Evolutionary conservation across 1,284 basidiomycete species (phyloP).

Genomic region (Calocybe gambosa): DNA sequence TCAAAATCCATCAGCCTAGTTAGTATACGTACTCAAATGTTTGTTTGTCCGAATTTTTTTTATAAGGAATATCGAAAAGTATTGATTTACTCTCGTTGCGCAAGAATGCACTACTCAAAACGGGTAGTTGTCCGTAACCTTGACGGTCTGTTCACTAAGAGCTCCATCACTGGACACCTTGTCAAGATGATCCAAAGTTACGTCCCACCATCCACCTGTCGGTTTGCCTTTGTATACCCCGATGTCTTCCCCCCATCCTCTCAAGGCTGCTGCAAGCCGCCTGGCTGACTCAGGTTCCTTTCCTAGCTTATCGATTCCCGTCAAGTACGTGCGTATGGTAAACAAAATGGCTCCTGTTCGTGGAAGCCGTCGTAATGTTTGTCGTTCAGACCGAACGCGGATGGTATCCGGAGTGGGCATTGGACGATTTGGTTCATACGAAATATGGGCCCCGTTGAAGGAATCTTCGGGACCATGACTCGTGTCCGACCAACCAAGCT

Average conservation of each 20-base stretch:
- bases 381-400: constrained; percentile 63
- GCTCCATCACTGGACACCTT: constrained; percentile 15
- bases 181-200: constrained; percentile 26
- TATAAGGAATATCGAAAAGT: no score
- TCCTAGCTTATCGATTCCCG: constrained; percentile 52
- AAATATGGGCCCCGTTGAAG: constrained; percentile 32
- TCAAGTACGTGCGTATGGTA: constrained; percentile 69
- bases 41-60: no score
- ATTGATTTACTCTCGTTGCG: no score
- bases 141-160: constrained; percentile 1
- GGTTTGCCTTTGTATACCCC: constrained; percentile 53
- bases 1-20: constrained; percentile 18
- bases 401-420: constrained; percentile 39
- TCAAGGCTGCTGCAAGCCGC: constrained; percentile 60
- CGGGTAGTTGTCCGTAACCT: constrained; percentile 12
- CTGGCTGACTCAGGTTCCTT: constrained; percentile 61
- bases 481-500: constrained; percentile 61
- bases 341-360: constrained; percentile 69
- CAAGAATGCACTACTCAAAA: constrained; percentile 5
- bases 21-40: not conserved
- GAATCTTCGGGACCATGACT: constrained; percentile 62
- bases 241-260: constrained; percentile 67
- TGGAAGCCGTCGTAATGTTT: constrained; percentile 65
- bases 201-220: constrained; percentile 23
- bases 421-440: constrained; percentile 18